Base-by-base conservation (phyloP, 352 stramenopile species). In the Phytopythium sindhum region DNA sequence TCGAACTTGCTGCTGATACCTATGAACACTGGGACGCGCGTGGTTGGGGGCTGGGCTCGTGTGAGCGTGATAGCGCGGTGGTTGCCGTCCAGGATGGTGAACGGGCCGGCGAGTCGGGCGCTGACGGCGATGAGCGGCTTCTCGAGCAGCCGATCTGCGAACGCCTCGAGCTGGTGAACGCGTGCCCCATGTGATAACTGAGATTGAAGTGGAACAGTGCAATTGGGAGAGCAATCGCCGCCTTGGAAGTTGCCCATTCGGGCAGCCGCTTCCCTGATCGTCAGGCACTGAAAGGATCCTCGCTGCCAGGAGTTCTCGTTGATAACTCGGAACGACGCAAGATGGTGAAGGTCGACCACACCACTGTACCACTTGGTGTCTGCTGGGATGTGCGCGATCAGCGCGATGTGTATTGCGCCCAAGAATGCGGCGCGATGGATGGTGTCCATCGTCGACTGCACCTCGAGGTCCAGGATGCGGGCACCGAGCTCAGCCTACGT, bases 31-130 rank as follows among this genome's bases (percentile, higher is more conserved):
- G 67, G 53, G 31, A 76, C 21, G 41, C 64, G 57, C 42, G 67
- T 58, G 11, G 23, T 60, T 42, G 69, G 53, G 5, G 54, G 41
- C 19, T 65, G 61, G 9, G 65, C 61, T 11, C 70, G 57, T 0
- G 62, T 54, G 12, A 75, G 55, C 8, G 71, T 65, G 44, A 78
- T 69, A 15, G 71, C 64, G 17, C 71, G 67, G 60, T 78, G 71
- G 31, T 78, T 78, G 42, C 71, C 71, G 56, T 78, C 68, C 68
- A 69, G 69, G 44, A 75, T 73, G n/a, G 71, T 78, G 55, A 74
- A 78, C 0, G 68, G 71, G 0, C 68, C 71, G 29, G 70, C 63
- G 47, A 67, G 10, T 24, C 42, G 66, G 24, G 68, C 31, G 29
- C 65, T 60, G 24, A 75, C 68, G 47, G 66, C 65, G 19, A 78